Base-by-base conservation (phyloP, 768 basidiomycete species). In the Pleurotus salmoneostramineus region DNA sequence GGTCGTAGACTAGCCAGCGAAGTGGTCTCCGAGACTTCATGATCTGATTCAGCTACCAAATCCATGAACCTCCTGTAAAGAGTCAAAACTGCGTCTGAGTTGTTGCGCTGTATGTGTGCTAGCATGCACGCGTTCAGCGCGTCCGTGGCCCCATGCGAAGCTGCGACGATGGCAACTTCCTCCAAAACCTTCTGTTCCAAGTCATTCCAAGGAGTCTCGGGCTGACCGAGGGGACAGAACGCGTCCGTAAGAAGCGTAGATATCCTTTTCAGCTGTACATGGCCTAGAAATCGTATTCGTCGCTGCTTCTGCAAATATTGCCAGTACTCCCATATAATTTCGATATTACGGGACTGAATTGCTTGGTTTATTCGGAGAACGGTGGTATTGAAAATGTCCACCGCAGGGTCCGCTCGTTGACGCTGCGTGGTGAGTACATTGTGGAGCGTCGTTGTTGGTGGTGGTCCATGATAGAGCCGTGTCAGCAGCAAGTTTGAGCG, bases 121-220 rank as follows among this genome's bases (percentile, higher is more conserved):
- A 75, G 62, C 79, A 90, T 77, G 60, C 78, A 75, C 17, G 78
- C 74, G 52, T 72, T 72, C 48, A 90, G 69, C 3, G 81, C 81
- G 8, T 77, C 74, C 11, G 77, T 71, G 6, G 74, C 74, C 33
- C 79, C 74, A 32, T 66, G 68, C 8, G 65, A 72, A 0, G 87
- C 83, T 5, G 79, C 72, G 37, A 72, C 65, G 17, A 88, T 50
- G 5, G 83, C 81, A 49, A 89, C 77, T 55, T 78, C 72, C 60
- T 79, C 74, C 4, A 80, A 66, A 2, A 67, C 61, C 17, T 64
- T 63, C 59, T 63, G 66, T 17, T 74, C 63, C 17, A 59, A 56
- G 8, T 69, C 63, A 37, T 71, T 64, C 68, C 73, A 70, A 12
- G 52, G 37, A 34, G 50, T 14, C 3, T 44, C 4, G 43, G 52